These are phyloP conservation scores for Dactylellina parvicollis DNA, from an alignment of 2,329 filamentous ascomycete genomes.

Conservation along the genomic window DNA sequence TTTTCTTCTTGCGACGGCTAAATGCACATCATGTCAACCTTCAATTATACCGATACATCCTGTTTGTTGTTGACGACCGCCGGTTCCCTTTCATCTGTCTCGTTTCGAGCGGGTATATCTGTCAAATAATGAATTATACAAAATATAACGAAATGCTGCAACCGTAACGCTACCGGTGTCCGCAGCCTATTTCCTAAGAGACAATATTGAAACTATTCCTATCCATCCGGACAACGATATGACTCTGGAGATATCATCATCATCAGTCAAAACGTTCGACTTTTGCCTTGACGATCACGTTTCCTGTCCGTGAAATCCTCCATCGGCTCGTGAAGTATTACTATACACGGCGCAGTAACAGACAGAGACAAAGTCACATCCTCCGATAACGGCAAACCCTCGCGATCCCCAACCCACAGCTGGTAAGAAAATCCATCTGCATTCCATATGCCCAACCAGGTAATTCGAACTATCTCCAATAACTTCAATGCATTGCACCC, in stretches of 20 bases:
- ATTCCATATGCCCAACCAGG: too few relatives aligned
- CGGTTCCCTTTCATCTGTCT: too few relatives aligned
- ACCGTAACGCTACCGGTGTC: too few relatives aligned
- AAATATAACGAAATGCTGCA: too few relatives aligned
- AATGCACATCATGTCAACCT: slow-evolving; percentile 8
- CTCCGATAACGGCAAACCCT: not conserved
- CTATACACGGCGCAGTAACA: slow-evolving; percentile 14
- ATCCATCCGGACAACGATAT: too few relatives aligned
- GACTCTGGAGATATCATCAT: too few relatives aligned
- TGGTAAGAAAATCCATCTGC: too few relatives aligned
- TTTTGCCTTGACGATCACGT: not conserved
- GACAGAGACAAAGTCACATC: not conserved
- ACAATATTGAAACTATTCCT: too few relatives aligned
- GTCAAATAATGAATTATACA: too few relatives aligned
- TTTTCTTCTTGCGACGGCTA: slow-evolving; percentile 28
- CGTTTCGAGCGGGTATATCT: too few relatives aligned
- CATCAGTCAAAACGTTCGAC: not conserved
- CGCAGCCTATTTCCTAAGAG: too few relatives aligned
- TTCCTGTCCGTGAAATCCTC: not conserved
- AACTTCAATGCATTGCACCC: not conserved
- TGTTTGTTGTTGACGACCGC: not conserved
- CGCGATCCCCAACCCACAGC: not conserved
- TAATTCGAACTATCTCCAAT: not conserved
- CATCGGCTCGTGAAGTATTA: slow-evolving; percentile 1
- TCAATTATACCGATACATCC: not conserved